phyloP scores from a whole-genome alignment of 139 green algal genomes.

The Chlamydomonas schloesseri region DNA sequence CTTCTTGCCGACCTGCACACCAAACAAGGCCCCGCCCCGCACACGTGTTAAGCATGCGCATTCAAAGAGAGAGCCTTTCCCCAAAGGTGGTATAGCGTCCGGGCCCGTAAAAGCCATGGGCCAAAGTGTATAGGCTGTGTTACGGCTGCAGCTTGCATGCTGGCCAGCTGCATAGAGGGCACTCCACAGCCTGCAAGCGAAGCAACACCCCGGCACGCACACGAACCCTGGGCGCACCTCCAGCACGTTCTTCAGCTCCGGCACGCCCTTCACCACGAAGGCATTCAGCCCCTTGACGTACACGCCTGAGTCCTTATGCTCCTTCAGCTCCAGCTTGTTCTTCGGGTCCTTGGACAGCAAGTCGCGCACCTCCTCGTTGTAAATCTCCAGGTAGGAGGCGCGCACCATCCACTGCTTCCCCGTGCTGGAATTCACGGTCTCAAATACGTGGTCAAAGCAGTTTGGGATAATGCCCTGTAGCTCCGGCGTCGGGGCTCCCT shows the following conservation, averaged over 20 bases:
- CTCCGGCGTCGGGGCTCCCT: constrained; percentile 62
- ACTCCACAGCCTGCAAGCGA: too few relatives aligned
- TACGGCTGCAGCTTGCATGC: too few relatives aligned
- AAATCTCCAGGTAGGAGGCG: constrained; percentile 90
- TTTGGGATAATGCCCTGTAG: constrained; percentile 86
- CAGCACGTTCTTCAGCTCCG: constrained; percentile 84
- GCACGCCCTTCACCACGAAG: constrained; percentile 86
- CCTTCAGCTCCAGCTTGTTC: constrained; percentile 82
- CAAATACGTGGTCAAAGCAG: constrained; percentile 85
- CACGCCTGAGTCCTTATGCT: constrained; percentile 82
- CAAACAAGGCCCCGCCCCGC: background rate
- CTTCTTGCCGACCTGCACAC: constrained; percentile 81
- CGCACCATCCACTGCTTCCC: constrained; percentile 84
- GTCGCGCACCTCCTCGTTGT: constrained; percentile 91
- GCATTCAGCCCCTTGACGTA: constrained; percentile 88
- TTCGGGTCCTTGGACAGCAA: constrained; percentile 78
- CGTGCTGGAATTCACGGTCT: constrained; percentile 66
- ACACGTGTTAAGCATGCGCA: too few relatives aligned
- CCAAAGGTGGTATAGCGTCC: too few relatives aligned
- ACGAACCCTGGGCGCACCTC: constrained; percentile 61
- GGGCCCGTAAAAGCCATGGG: too few relatives aligned
- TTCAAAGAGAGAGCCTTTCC: too few relatives aligned
- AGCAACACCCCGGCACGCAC: too few relatives aligned
- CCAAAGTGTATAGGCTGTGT: too few relatives aligned
- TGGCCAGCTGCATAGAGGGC: too few relatives aligned